Conservation (phyloP, 495 filamentous ascomycete genomes). For the Penicillium mononematosum region DNA sequence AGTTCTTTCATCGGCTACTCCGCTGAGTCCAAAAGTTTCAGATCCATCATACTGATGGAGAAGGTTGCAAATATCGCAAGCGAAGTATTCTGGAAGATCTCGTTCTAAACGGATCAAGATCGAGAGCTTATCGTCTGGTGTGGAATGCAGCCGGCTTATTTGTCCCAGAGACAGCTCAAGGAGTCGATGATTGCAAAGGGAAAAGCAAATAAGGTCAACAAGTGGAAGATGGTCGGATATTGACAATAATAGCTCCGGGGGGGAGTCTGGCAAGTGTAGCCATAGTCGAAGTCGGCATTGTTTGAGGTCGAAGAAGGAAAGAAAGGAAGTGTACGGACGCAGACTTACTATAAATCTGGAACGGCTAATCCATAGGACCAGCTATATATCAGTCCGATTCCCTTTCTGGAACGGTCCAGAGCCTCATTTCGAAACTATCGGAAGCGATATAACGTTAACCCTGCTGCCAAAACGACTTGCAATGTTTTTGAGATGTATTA, state of each 20-base stretch:
- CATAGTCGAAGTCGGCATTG: not conserved
- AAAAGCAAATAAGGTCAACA: slow-evolving; percentile 10
- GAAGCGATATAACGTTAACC: too few relatives aligned
- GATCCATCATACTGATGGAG: slow-evolving; percentile 22
- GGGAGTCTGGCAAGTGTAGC: slow-evolving; percentile 9
- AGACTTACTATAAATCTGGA: too few relatives aligned
- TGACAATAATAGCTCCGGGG: slow-evolving; percentile 7
- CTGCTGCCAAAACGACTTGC: too few relatives aligned
- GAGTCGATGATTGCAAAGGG: slow-evolving; percentile 16
- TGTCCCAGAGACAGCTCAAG: not conserved
- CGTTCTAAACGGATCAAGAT: slow-evolving; percentile 16
- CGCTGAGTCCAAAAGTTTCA: slow-evolving; percentile 14
- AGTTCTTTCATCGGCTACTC: slow-evolving; percentile 5
- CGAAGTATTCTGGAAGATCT: slow-evolving; percentile 17
- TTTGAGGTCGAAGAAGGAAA: too few relatives aligned
- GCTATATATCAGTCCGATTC: too few relatives aligned
- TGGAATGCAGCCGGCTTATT: not conserved
- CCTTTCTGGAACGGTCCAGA: too few relatives aligned
- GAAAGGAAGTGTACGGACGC: too few relatives aligned
- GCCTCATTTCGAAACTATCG: too few relatives aligned
- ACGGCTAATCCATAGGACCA: too few relatives aligned
- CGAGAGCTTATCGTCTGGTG: slow-evolving; percentile 7
- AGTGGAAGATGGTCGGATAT: slow-evolving; percentile 9
- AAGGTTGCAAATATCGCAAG: slow-evolving; percentile 17
- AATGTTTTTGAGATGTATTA: too few relatives aligned